These are phyloP conservation scores for Kodamaea neixiangensis DNA, from an alignment of 805 yeast genomes.

Conservation along the genomic window DNA sequence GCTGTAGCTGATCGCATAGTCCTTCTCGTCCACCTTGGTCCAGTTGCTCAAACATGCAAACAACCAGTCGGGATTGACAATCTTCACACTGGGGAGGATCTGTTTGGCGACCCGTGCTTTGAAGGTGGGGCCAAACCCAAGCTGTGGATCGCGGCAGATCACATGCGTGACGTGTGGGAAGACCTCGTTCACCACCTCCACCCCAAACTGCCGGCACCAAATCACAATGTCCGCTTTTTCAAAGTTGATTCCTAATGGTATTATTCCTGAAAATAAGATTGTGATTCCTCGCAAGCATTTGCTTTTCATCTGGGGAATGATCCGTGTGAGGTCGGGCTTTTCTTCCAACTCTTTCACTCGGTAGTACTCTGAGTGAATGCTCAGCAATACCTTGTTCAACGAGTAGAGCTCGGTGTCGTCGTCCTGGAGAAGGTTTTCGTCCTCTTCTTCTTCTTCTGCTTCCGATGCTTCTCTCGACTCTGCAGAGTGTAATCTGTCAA, in stretches of 20 bases:
- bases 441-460: constrained; percentile 27
- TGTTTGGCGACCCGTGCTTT: constrained; percentile 81
- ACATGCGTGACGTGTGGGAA: constrained; percentile 81
- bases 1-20: constrained; percentile 55
- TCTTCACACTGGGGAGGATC: constrained; percentile 58
- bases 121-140: constrained; percentile 53
- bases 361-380: constrained; percentile 71
- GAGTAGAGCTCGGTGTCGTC: constrained; percentile 76
- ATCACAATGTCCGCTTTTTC: constrained; percentile 83
- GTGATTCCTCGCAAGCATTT: constrained; percentile 66
- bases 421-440: constrained; percentile 63
- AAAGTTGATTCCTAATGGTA: constrained; percentile 77
- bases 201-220: constrained; percentile 94
- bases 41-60: constrained; percentile 82
- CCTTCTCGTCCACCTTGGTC: constrained; percentile 65
- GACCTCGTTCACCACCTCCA: constrained; percentile 72
- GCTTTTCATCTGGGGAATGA: constrained; percentile 74
- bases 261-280: constrained; percentile 83
- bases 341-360: constrained; percentile 20
- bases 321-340: constrained; percentile 62
- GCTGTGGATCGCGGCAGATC: constrained; percentile 71
- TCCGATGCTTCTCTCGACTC: constrained; percentile 25
- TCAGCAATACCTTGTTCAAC: constrained; percentile 59
- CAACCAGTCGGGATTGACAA: constrained; percentile 93
- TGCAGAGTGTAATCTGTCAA: constrained; percentile 50